These are phyloP conservation scores for Fragaria ananassa DNA, from an alignment of 306 rosid genomes.

Conservation along the genomic window DNA sequence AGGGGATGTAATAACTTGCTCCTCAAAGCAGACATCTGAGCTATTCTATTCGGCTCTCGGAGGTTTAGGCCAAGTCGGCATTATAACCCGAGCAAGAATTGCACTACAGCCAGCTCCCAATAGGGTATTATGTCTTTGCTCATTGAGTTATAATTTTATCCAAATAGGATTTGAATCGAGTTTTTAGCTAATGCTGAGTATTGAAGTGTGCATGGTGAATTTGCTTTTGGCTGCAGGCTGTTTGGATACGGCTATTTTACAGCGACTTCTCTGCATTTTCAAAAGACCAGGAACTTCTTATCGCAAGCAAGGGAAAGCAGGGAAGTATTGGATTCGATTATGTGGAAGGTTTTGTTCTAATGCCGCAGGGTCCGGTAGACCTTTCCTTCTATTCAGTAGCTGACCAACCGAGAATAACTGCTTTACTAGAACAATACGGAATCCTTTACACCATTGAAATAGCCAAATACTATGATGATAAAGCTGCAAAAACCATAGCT, in stretches of 20 bases:
- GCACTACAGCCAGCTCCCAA: slow-evolving; percentile 58
- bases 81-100: slow-evolving; percentile 84
- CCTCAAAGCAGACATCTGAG: slow-evolving; percentile 37
- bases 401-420: slow-evolving; percentile 48
- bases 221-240: slow-evolving; percentile 42
- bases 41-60: slow-evolving; percentile 74
- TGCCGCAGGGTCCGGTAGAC: slow-evolving; percentile 45
- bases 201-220: neutral
- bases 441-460: slow-evolving; percentile 59
- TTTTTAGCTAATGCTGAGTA: neutral
- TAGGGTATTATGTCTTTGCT: slow-evolving; percentile 38
- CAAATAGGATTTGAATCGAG: neutral
- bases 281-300: slow-evolving; percentile 66
- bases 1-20: slow-evolving; percentile 73
- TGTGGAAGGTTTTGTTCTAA: slow-evolving; percentile 62
- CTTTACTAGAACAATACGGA: slow-evolving; percentile 45
- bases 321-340: slow-evolving; percentile 42
- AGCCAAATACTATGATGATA: slow-evolving; percentile 51
- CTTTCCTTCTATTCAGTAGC: slow-evolving; percentile 57
- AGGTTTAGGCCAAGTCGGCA: slow-evolving; percentile 90
- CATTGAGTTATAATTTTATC: neutral
- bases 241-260: slow-evolving; percentile 69
- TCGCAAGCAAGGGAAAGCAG: slow-evolving; percentile 30
- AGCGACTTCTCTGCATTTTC: slow-evolving; percentile 49
- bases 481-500: slow-evolving; percentile 21